Evolutionary conservation across 2,329 filamentous ascomycete species (phyloP), one percentile per base, ranked within the genome.

Genomic region (Colletotrichum filicis): DNA sequence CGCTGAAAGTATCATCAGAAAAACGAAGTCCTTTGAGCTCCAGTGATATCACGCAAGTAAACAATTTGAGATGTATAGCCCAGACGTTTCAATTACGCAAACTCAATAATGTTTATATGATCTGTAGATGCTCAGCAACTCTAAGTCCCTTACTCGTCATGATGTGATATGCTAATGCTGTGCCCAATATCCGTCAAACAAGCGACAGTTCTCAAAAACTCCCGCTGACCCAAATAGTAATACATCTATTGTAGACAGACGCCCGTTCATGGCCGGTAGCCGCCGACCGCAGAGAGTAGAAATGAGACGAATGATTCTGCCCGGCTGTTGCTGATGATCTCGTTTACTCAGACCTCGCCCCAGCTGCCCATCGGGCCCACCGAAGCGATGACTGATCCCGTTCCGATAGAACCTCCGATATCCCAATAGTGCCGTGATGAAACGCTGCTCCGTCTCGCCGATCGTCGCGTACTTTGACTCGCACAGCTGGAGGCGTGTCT

Each of bases 401-500:
- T 95, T 2, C 93, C 94, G 28, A 95, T 89, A 77, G 92, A 95
- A 6, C 91, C 93, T 30, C 94, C 94, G 76, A 98, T 90, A 81
- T 98, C 95, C 95, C 95, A 98, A 82, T 97, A 98, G 80, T 97
- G 94, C 66, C 95, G 86, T 58, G 92, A 94, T 57, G 93, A 95
- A 42, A 91, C 89, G 75, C 90, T 92, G 77, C 91, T 94, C 65
- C 89, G 86, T 78, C 88, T 87, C 52, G 90, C 92, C 42, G 91
- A 94, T 77, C 92, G 91, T 80, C 93, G 92, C 8, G 94, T 94
- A 81, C 94, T 97, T 83, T 97, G 94, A 79, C 94, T 97, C 4
- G 94, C 95, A 81, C 95, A 97, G 81, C 94, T 97, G 71, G 91
- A 84, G 82, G 84, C 81, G 75, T 87, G 87, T 80, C 84, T 86